Base-by-base conservation (phyloP, 176 grass and related monocot genomes). In the Luzula sylvatica region DNA sequence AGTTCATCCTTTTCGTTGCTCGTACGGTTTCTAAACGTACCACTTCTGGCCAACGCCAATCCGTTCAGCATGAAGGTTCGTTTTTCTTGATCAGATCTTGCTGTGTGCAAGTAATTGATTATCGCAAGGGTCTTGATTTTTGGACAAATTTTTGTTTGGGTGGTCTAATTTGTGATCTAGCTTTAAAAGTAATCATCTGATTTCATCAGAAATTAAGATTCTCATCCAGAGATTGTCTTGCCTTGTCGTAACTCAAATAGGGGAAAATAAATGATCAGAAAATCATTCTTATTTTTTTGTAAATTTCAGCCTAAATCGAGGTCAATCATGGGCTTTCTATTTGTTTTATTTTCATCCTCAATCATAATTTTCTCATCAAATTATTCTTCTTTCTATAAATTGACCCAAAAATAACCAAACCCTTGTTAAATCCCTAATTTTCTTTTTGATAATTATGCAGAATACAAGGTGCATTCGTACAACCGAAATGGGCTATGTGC, bases 1-100 rank as follows among this genome's bases (percentile, higher is more conserved):
- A 83, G 85, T 79, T 88, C 74, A 88, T 88, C 50, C 23, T 72
- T 56, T 79, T 88, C 66, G 74, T 83, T 46, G 71, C 74, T 27
- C 84, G 84, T 63, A 83, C 79, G 42, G 79, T 79, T 46, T 74
- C 85, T 38, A 53, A 79, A 42, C 66, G 85, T 29, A 80, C 75
- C 15, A 20, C 75, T 7, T 38, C 50, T 35, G 75, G 71, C 44
- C 47, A 55, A 9, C 79, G 78, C 40, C 75, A 83, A 52, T 72
- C 79, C 44, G 71, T 88, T 30, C 69, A 88, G 38, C 84, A 83
- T 55, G 61, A 88, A 76, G 92, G 92, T 98, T 35, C 24, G 28
- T 32, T 20, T 3, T 30, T 53, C 9, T 23, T 30, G 59, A 43
- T 66, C 23, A 55, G 65, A 68, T 68, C 65, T 18, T 22, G 46